phyloP scores from a whole-genome alignment of 371 early-diverging fungal genomes.

The Capillidium rhysosporum region DNA sequence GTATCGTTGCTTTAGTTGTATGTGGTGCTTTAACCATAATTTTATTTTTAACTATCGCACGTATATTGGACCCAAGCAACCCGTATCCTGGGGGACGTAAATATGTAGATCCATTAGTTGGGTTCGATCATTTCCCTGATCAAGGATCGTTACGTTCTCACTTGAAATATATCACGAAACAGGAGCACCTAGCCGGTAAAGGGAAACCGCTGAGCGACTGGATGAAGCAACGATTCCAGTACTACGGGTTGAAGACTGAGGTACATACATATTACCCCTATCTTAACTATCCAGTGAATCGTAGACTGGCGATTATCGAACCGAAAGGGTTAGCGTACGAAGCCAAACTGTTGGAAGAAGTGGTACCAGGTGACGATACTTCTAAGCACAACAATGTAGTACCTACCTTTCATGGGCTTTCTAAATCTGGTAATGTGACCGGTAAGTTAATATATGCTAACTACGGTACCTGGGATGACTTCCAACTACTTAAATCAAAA shows the following conservation, averaged over 20 bases:
- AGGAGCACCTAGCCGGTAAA: conserved; percentile 4
- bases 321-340: background rate
- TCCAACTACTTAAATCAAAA: background rate
- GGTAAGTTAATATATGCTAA: conserved; percentile 1
- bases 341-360: background rate
- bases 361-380: background rate
- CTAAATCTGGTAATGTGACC: background rate
- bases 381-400: background rate
- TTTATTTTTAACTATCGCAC: background rate
- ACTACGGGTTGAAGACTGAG: background rate
- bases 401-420: conserved; percentile 3
- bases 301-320: background rate
- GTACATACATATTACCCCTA: background rate
- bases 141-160: background rate
- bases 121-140: background rate
- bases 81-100: background rate
- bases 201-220: background rate
- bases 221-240: background rate
- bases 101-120: background rate
- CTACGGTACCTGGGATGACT: conserved; percentile 2
- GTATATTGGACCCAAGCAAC: background rate
- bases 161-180: background rate
- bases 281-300: background rate
- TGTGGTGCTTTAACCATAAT: background rate
- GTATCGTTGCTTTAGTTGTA: background rate